Evolutionary conservation across 2,329 filamentous ascomycete species (phyloP).

Genomic region (Cordyceps pruinosa): DNA sequence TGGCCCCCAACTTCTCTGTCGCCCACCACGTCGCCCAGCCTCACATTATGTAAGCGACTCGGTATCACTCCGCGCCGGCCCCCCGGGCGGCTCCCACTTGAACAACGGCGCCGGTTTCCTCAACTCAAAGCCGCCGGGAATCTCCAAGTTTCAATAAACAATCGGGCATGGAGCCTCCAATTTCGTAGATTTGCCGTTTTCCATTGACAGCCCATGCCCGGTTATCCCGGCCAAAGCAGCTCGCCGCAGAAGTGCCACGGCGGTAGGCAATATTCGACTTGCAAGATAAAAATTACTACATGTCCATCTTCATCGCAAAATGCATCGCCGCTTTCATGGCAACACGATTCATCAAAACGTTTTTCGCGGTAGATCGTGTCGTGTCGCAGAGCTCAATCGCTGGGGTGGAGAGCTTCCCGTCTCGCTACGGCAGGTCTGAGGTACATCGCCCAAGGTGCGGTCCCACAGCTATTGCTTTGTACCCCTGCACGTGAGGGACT

Average conservation of each 20-base stretch:
- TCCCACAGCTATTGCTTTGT: background rate
- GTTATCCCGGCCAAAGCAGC: background rate
- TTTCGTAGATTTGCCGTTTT: background rate
- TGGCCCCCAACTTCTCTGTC: too few species aligned
- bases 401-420: constrained; percentile 7
- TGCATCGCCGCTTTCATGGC: background rate
- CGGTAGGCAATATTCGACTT: background rate
- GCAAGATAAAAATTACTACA: background rate
- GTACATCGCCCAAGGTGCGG: background rate
- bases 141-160: background rate
- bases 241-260: background rate
- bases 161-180: background rate
- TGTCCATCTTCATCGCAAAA: background rate
- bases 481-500: constrained; percentile 8
- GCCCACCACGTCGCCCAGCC: background rate
- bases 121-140: background rate
- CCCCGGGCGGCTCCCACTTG: constrained; percentile 5
- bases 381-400: background rate
- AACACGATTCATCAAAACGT: background rate
- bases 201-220: background rate
- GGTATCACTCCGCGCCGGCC: background rate
- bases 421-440: background rate
- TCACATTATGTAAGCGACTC: background rate
- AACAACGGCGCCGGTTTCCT: constrained; percentile 7
- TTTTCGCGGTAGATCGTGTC: background rate